Evolutionary conservation across 441 rosid genomes (phyloP), one percentile per base, ranked within the genome.

Genomic region (Populus tomentosa): DNA sequence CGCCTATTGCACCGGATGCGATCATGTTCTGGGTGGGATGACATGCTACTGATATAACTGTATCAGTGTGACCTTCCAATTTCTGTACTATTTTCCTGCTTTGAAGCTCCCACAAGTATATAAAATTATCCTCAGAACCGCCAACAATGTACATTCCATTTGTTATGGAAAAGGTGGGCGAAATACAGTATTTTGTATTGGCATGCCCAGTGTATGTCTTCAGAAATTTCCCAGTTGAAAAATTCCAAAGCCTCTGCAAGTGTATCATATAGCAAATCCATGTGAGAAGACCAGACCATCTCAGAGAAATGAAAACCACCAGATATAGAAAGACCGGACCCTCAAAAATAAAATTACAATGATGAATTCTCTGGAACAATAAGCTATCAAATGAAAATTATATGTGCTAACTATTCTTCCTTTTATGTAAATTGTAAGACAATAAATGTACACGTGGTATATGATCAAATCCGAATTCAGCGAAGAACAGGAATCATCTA

Each of bases 71-170:
- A 65, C 97, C 97, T 87, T 95, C 95, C 84, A 95, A 86, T 84
- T 91, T 95, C 88, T 95, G 99, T 78, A 94, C 89, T 76, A 91
- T 66, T 81, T 88, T 91, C 80, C 94, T 81, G 7, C 88, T 80
- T 84, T 95, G 97, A 61, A 95, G 90, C 56, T 95, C 99, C 98
- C 98, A 95, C 85, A 94, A 76, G 85, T 89, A 92, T 20, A 95
- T 90, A 73, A 87, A 85, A 28, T 85, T 88, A 77, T 95, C 99
- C 79, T 95, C 98, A 0, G 99, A 95, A 73, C 98, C 99, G 56
- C 99, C 87, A 59, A 94, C 92, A 42, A 95, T 87, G 46, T 86
- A 83, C 85, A 85, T 92, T 64, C 97, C 98, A 74, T 90, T 91
- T 64, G 95, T 94, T 67, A 88, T 81, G 0, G 99, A 94, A 81